These are phyloP conservation scores for Magnusiomyces suaveolens DNA, from an alignment of 1,139 yeast genomes.

Conservation along the genomic window DNA sequence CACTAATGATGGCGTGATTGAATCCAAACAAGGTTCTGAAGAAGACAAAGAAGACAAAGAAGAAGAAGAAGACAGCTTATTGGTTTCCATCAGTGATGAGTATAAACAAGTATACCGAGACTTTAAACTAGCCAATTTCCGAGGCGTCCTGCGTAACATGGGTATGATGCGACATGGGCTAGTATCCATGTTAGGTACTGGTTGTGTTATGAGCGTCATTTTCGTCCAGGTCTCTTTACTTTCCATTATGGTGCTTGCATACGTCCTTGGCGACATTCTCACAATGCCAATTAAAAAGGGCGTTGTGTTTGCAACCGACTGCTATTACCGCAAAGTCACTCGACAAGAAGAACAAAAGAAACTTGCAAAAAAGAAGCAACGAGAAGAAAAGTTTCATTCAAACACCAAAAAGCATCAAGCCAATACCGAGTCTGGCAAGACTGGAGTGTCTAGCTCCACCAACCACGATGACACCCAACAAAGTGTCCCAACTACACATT, in stretches of 20 bases:
- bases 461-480: too few species aligned
- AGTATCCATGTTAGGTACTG: slow-evolving; percentile 9
- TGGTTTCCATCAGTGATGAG: neutral
- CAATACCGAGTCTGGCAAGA: too few species aligned
- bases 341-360: neutral
- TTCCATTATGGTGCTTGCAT: slow-evolving; percentile 24
- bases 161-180: neutral
- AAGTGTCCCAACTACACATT: too few species aligned
- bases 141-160: neutral
- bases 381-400: neutral
- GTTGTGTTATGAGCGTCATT: slow-evolving; percentile 20
- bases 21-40: too few species aligned
- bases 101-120: neutral
- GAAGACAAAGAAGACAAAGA: neutral
- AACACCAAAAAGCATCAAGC: too few species aligned
- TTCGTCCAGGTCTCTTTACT: slow-evolving; percentile 22
- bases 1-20: slow-evolving; percentile 21
- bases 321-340: neutral
- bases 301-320: neutral
- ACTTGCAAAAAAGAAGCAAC: neutral
- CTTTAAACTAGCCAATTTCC: neutral
- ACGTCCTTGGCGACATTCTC: slow-evolving; percentile 24
- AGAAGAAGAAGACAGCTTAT: neutral
- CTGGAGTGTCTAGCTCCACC: too few species aligned
- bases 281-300: slow-evolving; percentile 16